Conservation (phyloP, 2,329 filamentous ascomycete species). For the Colletotrichum sp. region DNA sequence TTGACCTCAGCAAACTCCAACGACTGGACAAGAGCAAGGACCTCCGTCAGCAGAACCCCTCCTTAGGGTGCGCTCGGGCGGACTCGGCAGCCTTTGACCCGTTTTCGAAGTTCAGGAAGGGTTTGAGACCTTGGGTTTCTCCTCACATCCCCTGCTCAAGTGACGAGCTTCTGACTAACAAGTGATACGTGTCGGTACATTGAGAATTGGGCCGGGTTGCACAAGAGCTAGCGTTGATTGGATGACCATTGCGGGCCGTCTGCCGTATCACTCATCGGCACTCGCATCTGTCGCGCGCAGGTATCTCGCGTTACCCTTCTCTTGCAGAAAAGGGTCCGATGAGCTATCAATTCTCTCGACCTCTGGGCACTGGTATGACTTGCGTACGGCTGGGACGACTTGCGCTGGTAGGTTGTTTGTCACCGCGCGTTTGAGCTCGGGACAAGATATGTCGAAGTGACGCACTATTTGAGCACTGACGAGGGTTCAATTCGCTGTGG, state of each 20-base stretch:
- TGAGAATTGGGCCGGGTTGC: not conserved
- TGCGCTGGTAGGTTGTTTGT: not conserved
- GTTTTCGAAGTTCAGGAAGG: conserved; percentile 34
- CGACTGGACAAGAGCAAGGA: not conserved
- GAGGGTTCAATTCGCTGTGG: not conserved
- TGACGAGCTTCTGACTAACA: conserved; percentile 6
- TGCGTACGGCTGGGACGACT: not conserved
- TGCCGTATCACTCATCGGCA: not conserved
- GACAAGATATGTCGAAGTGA: not conserved
- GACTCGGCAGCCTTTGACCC: conserved; percentile 17
- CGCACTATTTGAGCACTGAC: not conserved
- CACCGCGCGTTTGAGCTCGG: not conserved
- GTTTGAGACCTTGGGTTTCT: conserved; percentile 39
- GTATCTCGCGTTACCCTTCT: conserved; percentile 4
- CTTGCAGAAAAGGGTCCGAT: conserved; percentile 9
- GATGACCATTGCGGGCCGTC: not conserved
- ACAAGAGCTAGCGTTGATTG: not conserved
- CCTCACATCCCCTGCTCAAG: not conserved
- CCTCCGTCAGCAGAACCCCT: not conserved
- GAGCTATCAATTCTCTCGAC: conserved; percentile 1
- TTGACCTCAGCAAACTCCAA: not conserved
- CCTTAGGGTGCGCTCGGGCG: not conserved
- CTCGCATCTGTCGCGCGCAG: conserved; percentile 11
- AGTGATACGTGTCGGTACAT: not conserved
- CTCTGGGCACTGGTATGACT: not conserved